Base-by-base conservation (phyloP, 1,139 yeast species). In the Arxiozyma slooffiae region DNA sequence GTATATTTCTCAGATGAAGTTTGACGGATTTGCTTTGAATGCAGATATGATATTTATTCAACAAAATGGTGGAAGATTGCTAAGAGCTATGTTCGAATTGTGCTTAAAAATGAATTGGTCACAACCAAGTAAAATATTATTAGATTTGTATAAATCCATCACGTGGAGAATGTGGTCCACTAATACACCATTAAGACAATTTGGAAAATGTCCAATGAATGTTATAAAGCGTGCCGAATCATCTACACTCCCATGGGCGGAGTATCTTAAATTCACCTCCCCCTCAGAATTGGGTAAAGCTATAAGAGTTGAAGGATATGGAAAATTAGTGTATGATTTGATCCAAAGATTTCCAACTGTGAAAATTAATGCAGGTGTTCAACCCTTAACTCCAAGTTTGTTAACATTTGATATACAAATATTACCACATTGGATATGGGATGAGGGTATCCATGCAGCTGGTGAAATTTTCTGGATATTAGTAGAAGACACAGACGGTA, bases 1-100 rank as follows among this genome's bases (percentile, higher is more conserved):
- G 0, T 89, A 86, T 60, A 84, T 94, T 18, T 86, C 97, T 1
- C 69, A 83, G 38, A 70, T 90, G 41, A 71, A 74, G 11, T 71
- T 94, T 17, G 95, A 85, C 2, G 98, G 97, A 0, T 87, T 87
- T 71, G 97, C 97, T 0, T 70, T 94, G 53, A 80, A 85, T 75
- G 82, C 97, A 0, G 99, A 94, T 70, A 89, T 90, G 97, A 77
- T 87, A 4, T 92, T 87, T 61, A 80, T 94, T 41, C 86, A 94
- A 0, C 98, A 92, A 65, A 87, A 95, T 39, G 97, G 97, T 0
- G 95, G 95, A 7, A 77, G 99, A 63, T 68, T 94, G 42, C 72
- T 90, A 49, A 71, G 97, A 49, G 97, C 98, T 0, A 77, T 94
- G 56, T 82, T 78, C 63, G 97, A 92, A 62, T 79, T 92, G 24